Evolutionary conservation across 2,329 filamentous ascomycete genomes (phyloP), one percentile per base, ranked within the genome.

Genomic region (Neofusicoccum parvum): DNA sequence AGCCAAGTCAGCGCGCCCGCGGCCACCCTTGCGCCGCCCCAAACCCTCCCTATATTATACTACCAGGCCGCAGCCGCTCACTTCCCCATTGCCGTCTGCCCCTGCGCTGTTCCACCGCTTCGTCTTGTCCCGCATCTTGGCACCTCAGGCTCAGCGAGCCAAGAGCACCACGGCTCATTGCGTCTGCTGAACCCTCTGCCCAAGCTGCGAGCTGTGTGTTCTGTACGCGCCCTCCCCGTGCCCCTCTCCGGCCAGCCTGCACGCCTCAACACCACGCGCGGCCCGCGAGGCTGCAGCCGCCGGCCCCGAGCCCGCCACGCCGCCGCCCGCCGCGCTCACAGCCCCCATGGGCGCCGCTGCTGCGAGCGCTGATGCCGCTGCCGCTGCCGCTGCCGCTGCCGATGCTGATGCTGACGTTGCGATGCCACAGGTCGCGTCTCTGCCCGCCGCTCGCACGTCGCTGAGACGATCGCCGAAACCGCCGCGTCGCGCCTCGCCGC

Each of bases 91-190:
- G 36, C 46, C 32, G 15, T 54, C 62, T 64, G 46, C 53, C 56
- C 53, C 64, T 62, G 48, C 54, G 48, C 64, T 46, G 54, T 51
- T 62, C 54, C 64, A 65, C 64, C 64, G 48, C 51, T 56, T 64
- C 62, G 46, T 64, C 62, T 64, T 51, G 49, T 65, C 64, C 39
- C 56, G 51, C 43, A 53, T 64, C 56, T 62, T 54, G 53, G 54
- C 64, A 59, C 41, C 56, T 34, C 41, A 46, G 56, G 27, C 41
- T 48, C 56, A 60, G 56, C 56, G 56, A 60, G 56, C 56, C 56
- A 60, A 60, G 56, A 46, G 32, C 56, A 46, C 53, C 54, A 59
- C 53, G 37, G 39, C 51, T 39, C 53, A n/a, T 45, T 32, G 17
- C 53, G 23, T 27, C 46, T 49, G 46, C 46, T 34, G 11, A 36